Base-by-base conservation (phyloP, 1,284 basidiomycete species). In the Rhodotorula sp. region DNA sequence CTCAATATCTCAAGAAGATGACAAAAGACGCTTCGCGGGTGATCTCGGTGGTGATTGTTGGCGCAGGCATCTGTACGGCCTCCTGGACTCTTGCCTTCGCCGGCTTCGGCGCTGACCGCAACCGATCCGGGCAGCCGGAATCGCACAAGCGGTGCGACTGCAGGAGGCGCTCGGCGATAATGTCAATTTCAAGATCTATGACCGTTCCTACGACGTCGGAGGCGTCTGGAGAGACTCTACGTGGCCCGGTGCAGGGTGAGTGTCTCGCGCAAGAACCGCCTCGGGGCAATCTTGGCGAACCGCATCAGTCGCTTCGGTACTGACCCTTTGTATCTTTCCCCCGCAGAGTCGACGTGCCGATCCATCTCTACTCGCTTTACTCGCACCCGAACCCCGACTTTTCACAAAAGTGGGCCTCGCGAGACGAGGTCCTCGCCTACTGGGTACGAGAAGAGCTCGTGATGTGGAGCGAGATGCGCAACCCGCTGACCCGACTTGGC, bases 361-460 rank as follows among this genome's bases (percentile, higher is more conserved):
- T 78, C 54, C 77, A 78, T 54, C 65, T 77, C 21, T 79, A 79
- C 71, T 66, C 62, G 47, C 68, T 79, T 3, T 78, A 72, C 68
- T 72, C 69, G n/a, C 74, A 77, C 54, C 71, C 75, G 2, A 70
- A 75, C 26, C 70, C 70, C 2, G 58, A 61, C 38, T 71, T 71
- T 61, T 47, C 57, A 2, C 62, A 61, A 4, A 74, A 74, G n/a
- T 71, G 64, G 64, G 70, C 65, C 0, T 61, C 64, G 2, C 64
- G 66, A 0, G 64, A 67, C 43, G 69, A 74, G n/a, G 62, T 62
- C 12, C 62, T 62, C 18, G 62, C n/a, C 2, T 62, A 87, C 76
- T 86, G 85, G 85, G 60, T 62, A 12, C n/a, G 60, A 14, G 34
- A 34, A 34, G 34, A 34, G 34, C 34, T 34, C 34, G 34, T 34